Conservation (phyloP, 495 filamentous ascomycete species). For the Opeltia flavorubescens region DNA sequence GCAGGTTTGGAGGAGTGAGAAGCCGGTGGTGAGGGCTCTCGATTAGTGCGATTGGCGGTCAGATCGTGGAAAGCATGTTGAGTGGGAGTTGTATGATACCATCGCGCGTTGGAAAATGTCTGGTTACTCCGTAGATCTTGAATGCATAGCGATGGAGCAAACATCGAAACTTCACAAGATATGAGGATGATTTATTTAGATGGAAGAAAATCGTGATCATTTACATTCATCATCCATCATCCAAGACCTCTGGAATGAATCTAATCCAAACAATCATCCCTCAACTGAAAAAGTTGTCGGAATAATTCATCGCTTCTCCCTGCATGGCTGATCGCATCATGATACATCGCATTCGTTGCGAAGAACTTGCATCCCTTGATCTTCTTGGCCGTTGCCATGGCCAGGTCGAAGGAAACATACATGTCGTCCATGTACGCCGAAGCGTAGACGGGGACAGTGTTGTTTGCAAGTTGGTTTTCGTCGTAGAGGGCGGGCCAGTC, state of each 20-base stretch:
- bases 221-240: too few species aligned
- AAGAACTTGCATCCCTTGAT: constrained; percentile 68
- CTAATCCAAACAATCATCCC: constrained; percentile 62
- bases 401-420: constrained; percentile 73
- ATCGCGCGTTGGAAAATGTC: too few species aligned
- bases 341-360: constrained; percentile 75
- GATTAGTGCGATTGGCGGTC: too few species aligned
- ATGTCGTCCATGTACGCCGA: constrained; percentile 83
- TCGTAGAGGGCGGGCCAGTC: constrained; percentile 73
- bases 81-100: too few species aligned
- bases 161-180: too few species aligned
- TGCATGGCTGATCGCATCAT: constrained; percentile 57
- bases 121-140: too few species aligned
- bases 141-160: too few species aligned
- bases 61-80: too few species aligned
- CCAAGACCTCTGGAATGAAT: too few species aligned
- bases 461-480: constrained; percentile 51
- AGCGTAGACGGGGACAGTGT: constrained; percentile 79
- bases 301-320: constrained; percentile 57
- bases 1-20: constrained; percentile 15
- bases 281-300: constrained; percentile 51
- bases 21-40: background rate
- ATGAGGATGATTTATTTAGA: too few species aligned
- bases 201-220: too few species aligned
- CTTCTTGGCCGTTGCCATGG: constrained; percentile 55